Evolutionary conservation across 2,329 filamentous ascomycete genomes (phyloP).

Genomic region (Neofusicoccum parvum): DNA sequence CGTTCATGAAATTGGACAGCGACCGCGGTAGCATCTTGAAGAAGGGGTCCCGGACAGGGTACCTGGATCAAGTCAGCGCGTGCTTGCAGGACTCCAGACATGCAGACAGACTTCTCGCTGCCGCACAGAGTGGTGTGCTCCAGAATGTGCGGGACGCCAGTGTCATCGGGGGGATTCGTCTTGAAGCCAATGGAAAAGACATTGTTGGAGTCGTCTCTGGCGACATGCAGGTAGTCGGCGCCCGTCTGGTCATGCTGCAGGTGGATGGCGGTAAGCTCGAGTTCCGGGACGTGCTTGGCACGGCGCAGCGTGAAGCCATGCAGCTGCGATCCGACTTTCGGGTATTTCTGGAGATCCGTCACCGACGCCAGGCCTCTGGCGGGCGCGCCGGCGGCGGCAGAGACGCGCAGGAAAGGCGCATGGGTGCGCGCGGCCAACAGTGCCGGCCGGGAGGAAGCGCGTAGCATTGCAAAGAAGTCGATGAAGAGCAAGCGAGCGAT

Average conservation of each 20-base stretch:
- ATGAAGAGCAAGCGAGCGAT: constrained; percentile 11
- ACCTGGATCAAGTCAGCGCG: constrained; percentile 54
- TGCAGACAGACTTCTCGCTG: constrained; percentile 73
- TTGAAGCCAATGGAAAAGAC: constrained; percentile 99
- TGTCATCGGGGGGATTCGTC: constrained; percentile 96
- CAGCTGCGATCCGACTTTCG: constrained; percentile 78
- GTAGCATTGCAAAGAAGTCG: constrained; percentile 36
- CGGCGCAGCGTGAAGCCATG: constrained; percentile 92
- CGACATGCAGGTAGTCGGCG: constrained; percentile 93
- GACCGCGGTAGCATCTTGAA: constrained; percentile 99
- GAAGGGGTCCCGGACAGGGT: constrained; percentile 97
- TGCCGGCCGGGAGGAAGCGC: constrained; percentile 34
- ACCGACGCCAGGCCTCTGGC: constrained; percentile 61
- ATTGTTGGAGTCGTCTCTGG: constrained; percentile 96
- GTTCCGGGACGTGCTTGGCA: constrained; percentile 88
- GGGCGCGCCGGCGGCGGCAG: constrained; percentile 18
- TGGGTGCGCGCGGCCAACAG: constrained; percentile 27
- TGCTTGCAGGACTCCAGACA: not conserved
- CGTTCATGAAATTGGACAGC: constrained; percentile 99
- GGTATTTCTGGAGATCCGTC: constrained; percentile 74
- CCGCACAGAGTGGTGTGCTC: constrained; percentile 97
- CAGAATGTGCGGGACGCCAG: constrained; percentile 92
- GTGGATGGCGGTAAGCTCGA: constrained; percentile 87
- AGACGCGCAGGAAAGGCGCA: constrained; percentile 21
- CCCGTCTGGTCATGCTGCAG: constrained; percentile 93